These are phyloP conservation scores for Pseudopyricularia cyperi DNA, from an alignment of 2,329 filamentous ascomycete species.

Conservation along the genomic window DNA sequence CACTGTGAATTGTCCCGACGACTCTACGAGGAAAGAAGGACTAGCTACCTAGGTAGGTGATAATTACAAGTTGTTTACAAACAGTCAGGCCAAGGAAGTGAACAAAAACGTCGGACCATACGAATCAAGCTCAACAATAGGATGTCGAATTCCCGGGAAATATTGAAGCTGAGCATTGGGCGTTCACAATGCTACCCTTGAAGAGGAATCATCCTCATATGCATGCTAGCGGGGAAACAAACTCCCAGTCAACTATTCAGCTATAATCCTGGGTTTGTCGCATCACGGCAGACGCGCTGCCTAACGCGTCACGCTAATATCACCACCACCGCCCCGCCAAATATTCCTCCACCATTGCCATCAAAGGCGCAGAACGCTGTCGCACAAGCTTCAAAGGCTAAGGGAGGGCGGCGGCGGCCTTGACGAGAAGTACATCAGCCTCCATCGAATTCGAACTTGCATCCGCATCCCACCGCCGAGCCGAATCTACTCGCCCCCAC, in stretches of 20 bases:
- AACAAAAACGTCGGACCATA: too few species aligned
- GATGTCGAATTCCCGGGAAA: too few species aligned
- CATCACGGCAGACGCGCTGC: slow-evolving; percentile 12
- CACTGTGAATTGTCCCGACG: neutral
- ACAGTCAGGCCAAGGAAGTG: too few species aligned
- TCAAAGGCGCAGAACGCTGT: neutral
- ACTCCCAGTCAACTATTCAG: neutral
- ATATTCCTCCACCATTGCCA: slow-evolving; percentile 12
- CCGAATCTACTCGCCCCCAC: neutral
- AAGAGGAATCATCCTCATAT: slow-evolving; percentile 18
- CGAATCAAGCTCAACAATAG: too few species aligned
- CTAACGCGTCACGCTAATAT: slow-evolving; percentile 18
- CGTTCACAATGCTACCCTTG: slow-evolving; percentile 12
- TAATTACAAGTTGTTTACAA: too few species aligned
- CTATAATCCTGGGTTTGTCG: neutral
- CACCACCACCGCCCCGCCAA: slow-evolving; percentile 16
- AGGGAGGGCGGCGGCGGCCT: neutral
- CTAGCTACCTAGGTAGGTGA: too few species aligned
- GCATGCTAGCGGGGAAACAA: slow-evolving; percentile 2
- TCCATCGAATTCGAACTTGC: neutral
- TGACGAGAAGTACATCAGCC: neutral
- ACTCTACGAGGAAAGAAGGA: neutral
- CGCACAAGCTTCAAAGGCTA: neutral
- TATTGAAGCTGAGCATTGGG: too few species aligned
- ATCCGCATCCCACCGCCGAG: neutral